phyloP scores from a whole-genome alignment of 768 basidiomycete genomes.

The Lentinula sp. region DNA sequence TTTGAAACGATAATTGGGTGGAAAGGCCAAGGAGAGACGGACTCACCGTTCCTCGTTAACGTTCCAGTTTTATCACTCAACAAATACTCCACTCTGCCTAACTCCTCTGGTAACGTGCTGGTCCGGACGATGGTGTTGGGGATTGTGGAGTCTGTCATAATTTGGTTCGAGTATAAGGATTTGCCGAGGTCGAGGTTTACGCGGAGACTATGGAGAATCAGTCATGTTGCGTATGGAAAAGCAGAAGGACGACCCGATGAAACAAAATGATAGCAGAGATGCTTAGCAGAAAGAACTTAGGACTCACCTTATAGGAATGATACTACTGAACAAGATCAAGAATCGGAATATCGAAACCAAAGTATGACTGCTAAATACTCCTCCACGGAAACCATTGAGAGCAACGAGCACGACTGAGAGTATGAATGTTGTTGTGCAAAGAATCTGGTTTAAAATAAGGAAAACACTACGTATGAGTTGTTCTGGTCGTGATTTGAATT shows the following conservation, averaged over 20 bases:
- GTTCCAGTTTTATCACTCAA: conserved; percentile 98
- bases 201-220: conserved; percentile 58
- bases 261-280: no score
- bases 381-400: conserved; percentile 90
- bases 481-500: not conserved
- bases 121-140: conserved; percentile 95
- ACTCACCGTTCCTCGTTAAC: conserved; percentile 88
- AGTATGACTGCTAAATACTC: conserved; percentile 54
- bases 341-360: conserved; percentile 90
- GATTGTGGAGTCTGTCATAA: conserved; percentile 90
- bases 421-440: conserved; percentile 90
- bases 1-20: not conserved
- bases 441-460: conserved; percentile 7
- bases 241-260: no score
- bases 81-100: conserved; percentile 92
- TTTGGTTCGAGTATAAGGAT: conserved; percentile 93
- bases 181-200: conserved; percentile 99
- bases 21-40: no score
- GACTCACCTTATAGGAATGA: conserved; percentile 94
- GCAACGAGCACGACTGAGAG: conserved; percentile 91
- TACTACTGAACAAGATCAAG: conserved; percentile 95
- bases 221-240: not conserved
- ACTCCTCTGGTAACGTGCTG: conserved; percentile 94
- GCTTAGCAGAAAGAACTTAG: not conserved
- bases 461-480: not conserved